Evolutionary conservation across 2,329 filamentous ascomycete genomes (phyloP), one percentile per base, ranked within the genome.

Genomic region (Penicillium thymicola): DNA sequence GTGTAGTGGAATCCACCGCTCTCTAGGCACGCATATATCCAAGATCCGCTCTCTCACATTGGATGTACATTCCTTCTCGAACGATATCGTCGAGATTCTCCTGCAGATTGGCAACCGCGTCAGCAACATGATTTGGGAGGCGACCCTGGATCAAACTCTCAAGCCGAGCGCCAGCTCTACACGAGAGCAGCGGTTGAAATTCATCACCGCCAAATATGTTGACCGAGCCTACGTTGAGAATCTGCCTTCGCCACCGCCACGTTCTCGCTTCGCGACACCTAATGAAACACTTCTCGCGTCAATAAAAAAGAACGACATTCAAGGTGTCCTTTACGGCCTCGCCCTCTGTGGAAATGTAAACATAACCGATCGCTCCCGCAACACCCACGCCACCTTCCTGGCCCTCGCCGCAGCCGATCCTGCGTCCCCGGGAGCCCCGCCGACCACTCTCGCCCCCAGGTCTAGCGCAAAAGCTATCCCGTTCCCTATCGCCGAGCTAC

Each of bases 71-170:
- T 97, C 92, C 0, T 99, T 99, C 73, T 97, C 94, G 4, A 88
- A 90, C 66, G 95, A 99, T 79, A 96, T 97, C 71, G 89, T 99
- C 72, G 95, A 99, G 71, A 83, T 99, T 46, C 82, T 99, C 41
- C 80, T 97, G 56, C 86, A 93, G 57, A 86, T 99, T 60, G 95
- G 95, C 60, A 99, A 99, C 72, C 86, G 92, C 49, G 86, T 97
- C 50, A 94, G 92, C 66, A 99, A 99, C 75, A 93, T 93, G 87
- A 82, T 99, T 21, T 99, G 92, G 91, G 94, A 99, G 77, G 88
- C 92, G 14, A 89, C 79, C 59, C 81, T 97, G 25, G 91, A 97
- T 57, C 82, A 82, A 25, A 78, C 82, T 6, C 68, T 83, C 44
- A 97, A 96, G 70, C 92, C 91, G 5, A 78, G 81, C 0, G 82